Conservation (phyloP, 139 green algal species). For the Chlamydomonas sphaeroides region DNA sequence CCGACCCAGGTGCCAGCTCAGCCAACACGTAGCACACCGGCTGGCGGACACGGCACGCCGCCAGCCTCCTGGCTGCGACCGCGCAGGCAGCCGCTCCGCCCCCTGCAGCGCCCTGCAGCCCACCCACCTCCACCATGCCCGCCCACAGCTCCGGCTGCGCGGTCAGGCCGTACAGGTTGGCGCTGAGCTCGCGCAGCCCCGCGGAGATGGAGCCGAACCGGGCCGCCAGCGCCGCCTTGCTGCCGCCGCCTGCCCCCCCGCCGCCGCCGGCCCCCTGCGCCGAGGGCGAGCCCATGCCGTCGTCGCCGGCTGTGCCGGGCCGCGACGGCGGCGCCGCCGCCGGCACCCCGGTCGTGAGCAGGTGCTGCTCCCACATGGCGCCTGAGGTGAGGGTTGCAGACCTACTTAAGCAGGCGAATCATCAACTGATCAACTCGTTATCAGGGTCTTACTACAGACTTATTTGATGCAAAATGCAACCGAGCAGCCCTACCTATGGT, state of each 20-base stretch:
- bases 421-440: too few relatives aligned
- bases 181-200: conserved; percentile 27
- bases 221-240: conserved; percentile 40
- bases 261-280: not conserved
- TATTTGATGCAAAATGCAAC: too few relatives aligned
- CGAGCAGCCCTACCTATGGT: too few relatives aligned
- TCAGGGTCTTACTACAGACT: too few relatives aligned
- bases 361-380: conserved; percentile 26
- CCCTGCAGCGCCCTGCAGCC: not conserved
- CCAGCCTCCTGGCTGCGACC: too few relatives aligned
- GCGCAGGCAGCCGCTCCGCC: too few relatives aligned
- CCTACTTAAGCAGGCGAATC: too few relatives aligned
- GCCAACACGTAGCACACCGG: too few relatives aligned
- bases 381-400: too few relatives aligned
- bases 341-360: not conserved
- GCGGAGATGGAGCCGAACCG: conserved; percentile 31
- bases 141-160: conserved; percentile 36
- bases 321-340: not conserved
- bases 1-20: too few relatives aligned
- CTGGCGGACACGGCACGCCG: too few relatives aligned
- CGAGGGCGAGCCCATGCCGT: not conserved
- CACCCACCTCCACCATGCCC: conserved; percentile 43
- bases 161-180: not conserved
- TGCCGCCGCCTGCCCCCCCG: not conserved
- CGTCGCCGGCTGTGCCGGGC: too few relatives aligned